Percentiles rank a stretch among this genome's conserved stretches.
These are phyloP conservation scores for Podaxis sp. DNA, from an alignment of 768 basidiomycete genomes.

Conservation along the genomic window DNA sequence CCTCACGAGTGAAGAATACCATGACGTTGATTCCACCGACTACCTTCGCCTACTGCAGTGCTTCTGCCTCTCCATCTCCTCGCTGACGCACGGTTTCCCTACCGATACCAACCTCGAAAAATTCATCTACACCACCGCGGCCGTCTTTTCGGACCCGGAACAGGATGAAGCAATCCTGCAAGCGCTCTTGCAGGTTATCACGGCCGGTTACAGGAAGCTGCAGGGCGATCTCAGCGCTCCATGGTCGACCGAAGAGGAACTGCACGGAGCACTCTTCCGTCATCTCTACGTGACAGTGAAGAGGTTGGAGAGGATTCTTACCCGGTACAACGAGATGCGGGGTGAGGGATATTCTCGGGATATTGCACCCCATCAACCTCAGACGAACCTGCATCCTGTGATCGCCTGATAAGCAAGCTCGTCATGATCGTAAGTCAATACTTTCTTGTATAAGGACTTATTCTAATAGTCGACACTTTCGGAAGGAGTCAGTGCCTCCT, in stretches of 20 bases:
- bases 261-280: slow-evolving; percentile 8
- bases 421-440: background rate
- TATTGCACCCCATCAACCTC: slow-evolving; percentile 1
- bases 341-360: slow-evolving; percentile 5
- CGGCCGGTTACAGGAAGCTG: slow-evolving; percentile 8
- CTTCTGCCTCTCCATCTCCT: slow-evolving; percentile 12
- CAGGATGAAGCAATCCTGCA: slow-evolving; percentile 2
- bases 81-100: slow-evolving; percentile 4
- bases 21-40: background rate
- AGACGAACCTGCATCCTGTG: slow-evolving; percentile 4
- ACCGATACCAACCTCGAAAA: slow-evolving; percentile 3
- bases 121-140: slow-evolving; percentile 11
- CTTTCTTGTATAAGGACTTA: background rate
- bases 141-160: slow-evolving; percentile 11
- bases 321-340: slow-evolving; percentile 7
- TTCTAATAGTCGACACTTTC: background rate
- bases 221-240: background rate
- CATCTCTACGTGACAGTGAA: slow-evolving; percentile 12
- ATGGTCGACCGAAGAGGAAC: slow-evolving; percentile 4
- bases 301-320: slow-evolving; percentile 5
- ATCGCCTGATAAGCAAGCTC: slow-evolving; percentile 1
- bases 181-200: slow-evolving; percentile 3
- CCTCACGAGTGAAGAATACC: slow-evolving; percentile 8
- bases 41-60: slow-evolving; percentile 10
- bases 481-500: background rate